Evolutionary conservation across 2,329 filamentous ascomycete species (phyloP), one percentile per base, ranked within the genome.

Genomic region (Ophiocordyceps unilateralis): DNA sequence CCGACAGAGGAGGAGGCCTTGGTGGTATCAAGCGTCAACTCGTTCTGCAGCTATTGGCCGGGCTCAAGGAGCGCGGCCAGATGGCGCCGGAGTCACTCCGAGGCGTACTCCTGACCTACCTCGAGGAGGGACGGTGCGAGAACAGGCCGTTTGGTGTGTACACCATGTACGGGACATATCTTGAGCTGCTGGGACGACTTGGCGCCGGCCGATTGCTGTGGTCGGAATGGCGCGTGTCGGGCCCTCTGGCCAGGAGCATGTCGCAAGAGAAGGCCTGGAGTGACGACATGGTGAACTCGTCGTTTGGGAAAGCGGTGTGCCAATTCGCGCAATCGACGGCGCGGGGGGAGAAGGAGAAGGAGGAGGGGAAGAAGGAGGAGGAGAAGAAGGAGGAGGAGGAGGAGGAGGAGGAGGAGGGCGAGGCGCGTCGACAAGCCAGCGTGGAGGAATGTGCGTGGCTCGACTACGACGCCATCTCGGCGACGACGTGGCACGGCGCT

Each of bases 151-250:
- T 40, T 19, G 28, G 38, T 22, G 47, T 46, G 17, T 45, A 46
- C 15, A 43, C 43, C 10, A 43, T 54, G 15, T 58, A 55, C 43
- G 43, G 43, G 20, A 43, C 48, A 1, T 62, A 58, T 45, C 48
- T 61, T 26, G 37, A 38, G 23, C 46, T 58, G 5, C 46, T 62
- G 17, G 56, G 55, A 6, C 50, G 52, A 14, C 49, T 62, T 9
- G 58, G 59, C 8, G 56, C 57, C 6, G 45, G 51, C 9, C 47
- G 55, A 32, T 58, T 53, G 22, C 46, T 62, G 14, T 53, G 53
- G 51, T 55, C 53, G 40, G 58, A 60, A 48, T 54, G 54, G 51
- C 53, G 44, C 24, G 41, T 44, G 19, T 48, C 49, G 12, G 43
- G 40, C 6, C 39, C 26, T 5, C 19, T 37, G 17, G 39, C 40